phyloP scores from a whole-genome alignment of 1,284 basidiomycete genomes.

The Volvariella volvacea region DNA sequence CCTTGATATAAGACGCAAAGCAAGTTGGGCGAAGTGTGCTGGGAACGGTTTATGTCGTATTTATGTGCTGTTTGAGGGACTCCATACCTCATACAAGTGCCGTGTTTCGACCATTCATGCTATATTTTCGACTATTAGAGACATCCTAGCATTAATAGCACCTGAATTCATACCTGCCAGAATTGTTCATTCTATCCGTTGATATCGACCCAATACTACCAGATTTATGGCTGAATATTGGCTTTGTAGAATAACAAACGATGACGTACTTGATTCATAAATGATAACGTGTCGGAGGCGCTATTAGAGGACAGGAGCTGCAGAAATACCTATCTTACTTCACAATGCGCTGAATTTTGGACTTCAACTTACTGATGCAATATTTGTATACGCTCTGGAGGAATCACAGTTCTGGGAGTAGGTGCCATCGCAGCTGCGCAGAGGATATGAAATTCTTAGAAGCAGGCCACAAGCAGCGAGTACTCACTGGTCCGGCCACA shows the following conservation, averaged over 20 bases:
- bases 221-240: too few relatives aligned
- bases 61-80: too few relatives aligned
- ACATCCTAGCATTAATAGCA: not conserved
- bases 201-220: constrained; percentile 58
- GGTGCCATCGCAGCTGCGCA: too few relatives aligned
- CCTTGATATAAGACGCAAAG: too few relatives aligned
- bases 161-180: constrained; percentile 50
- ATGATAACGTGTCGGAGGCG: constrained; percentile 54
- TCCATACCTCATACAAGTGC: constrained; percentile 63
- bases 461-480: too few relatives aligned
- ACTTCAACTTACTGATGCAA: too few relatives aligned
- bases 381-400: constrained; percentile 52
- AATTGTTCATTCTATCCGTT: constrained; percentile 56
- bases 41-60: too few relatives aligned
- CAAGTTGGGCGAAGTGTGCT: constrained; percentile 60
- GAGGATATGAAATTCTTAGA: too few relatives aligned
- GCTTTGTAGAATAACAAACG: not conserved
- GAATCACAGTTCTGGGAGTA: constrained; percentile 63
- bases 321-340: too few relatives aligned
- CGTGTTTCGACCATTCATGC: constrained; percentile 70
- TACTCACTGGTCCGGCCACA: constrained; percentile 70
- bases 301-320: constrained; percentile 56
- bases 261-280: constrained; percentile 49
- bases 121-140: constrained; percentile 18
- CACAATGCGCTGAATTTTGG: too few relatives aligned